These are phyloP conservation scores for Vigna mungo DNA, from an alignment of 306 rosid genomes.

Conservation along the genomic window DNA sequence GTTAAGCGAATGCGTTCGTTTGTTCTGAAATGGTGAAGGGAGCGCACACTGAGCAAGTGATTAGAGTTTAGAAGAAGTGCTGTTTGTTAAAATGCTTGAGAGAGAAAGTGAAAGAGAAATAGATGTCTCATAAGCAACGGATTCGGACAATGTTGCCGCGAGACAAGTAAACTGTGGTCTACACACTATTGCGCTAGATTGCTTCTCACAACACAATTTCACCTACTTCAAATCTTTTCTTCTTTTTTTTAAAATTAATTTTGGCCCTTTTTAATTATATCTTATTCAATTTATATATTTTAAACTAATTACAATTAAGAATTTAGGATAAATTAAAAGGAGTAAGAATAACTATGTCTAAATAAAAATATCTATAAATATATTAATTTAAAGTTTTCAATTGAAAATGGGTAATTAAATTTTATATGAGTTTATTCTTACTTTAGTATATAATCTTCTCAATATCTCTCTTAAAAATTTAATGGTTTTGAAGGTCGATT, in stretches of 20 bases:
- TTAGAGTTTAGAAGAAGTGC: conserved; percentile 4
- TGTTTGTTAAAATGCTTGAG: conserved; percentile 1
- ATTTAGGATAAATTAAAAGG: too few relatives aligned
- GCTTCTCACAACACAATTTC: conserved; percentile 7
- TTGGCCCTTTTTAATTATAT: background rate
- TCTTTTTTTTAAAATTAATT: background rate
- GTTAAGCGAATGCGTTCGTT: background rate
- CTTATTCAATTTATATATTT: too few relatives aligned
- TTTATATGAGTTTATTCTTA: too few relatives aligned
- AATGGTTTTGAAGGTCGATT: too few relatives aligned
- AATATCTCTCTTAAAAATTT: too few relatives aligned
- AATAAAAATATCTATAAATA: too few relatives aligned
- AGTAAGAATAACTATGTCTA: too few relatives aligned
- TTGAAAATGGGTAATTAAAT: too few relatives aligned
- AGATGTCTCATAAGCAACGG: conserved; percentile 30
- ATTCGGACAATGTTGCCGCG: conserved; percentile 52
- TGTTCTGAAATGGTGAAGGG: background rate
- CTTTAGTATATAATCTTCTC: too few relatives aligned
- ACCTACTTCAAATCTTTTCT: conserved; percentile 17
- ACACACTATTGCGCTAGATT: conserved; percentile 11
- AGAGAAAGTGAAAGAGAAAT: background rate
- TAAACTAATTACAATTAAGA: too few relatives aligned
- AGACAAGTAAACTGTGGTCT: conserved; percentile 47
- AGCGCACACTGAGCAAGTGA: background rate
- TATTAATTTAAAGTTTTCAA: too few relatives aligned